Evolutionary conservation across 2,329 filamentous ascomycete species (phyloP).

Genomic region (Pezicula carpinea): DNA sequence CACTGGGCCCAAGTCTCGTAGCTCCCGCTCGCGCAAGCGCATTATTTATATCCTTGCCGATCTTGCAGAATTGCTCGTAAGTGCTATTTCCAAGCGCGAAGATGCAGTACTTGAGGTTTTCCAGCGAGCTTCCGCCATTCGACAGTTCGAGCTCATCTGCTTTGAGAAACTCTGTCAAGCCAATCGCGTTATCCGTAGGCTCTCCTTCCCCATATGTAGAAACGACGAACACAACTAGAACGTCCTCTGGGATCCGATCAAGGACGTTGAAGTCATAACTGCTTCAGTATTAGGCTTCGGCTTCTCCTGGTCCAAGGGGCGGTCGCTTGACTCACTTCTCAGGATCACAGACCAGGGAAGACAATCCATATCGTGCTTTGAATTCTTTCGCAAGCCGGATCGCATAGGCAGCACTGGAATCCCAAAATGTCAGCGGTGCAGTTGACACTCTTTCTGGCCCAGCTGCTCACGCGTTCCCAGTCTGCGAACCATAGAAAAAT

Average conservation of each 20-base stretch:
- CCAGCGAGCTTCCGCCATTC: neutral
- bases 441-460: neutral
- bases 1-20: slow-evolving; percentile 22
- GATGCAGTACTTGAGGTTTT: slow-evolving; percentile 27
- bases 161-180: slow-evolving; percentile 27
- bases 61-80: slow-evolving; percentile 34
- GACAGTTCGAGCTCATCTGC: slow-evolving; percentile 11
- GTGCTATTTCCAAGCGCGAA: slow-evolving; percentile 35
- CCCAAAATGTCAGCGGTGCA: no score
- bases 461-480: slow-evolving; percentile 35
- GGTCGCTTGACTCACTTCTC: neutral
- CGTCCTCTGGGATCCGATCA: slow-evolving; percentile 6
- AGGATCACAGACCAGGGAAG: neutral
- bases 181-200: slow-evolving; percentile 32
- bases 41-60: slow-evolving; percentile 26
- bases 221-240: slow-evolving; percentile 31
- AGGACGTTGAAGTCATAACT: slow-evolving; percentile 2
- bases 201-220: slow-evolving; percentile 37
- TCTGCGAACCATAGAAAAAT: slow-evolving; percentile 42
- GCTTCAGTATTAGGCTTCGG: no score
- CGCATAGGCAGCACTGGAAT: slow-evolving; percentile 25
- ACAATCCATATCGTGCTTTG: slow-evolving; percentile 32
- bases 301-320: no score
- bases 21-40: slow-evolving; percentile 25
- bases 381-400: slow-evolving; percentile 34